Base-by-base conservation (phyloP, 75 land plant genomes). In the Sequoia sempervirens region DNA sequence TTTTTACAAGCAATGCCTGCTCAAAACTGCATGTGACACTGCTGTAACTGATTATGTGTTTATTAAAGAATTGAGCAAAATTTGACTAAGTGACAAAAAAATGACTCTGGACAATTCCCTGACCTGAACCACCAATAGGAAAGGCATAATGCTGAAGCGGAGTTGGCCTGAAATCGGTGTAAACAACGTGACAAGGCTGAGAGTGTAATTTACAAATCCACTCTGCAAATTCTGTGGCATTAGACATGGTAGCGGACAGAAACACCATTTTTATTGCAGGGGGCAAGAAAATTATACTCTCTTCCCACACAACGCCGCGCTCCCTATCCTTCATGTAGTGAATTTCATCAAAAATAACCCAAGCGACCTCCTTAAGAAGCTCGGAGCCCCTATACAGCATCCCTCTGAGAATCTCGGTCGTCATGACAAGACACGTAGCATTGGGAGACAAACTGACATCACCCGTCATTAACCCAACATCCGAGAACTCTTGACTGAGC, bases 241-340 rank as follows among this genome's bases (percentile, higher is more conserved):
- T 91, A 20, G 92, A 91, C 92, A 91, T 87, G 28, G 92, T 91
- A 1, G 92, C 92, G 3, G 92, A 91, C 3, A 91, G 85, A 66
- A 91, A 91, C 10, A 91, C 92, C 92, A 91, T 91, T 85, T 89
- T 91, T 2, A 91, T 89, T 23, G 86, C 92, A 6, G 91, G 92
- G 6, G 91, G 91, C 56, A 91, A 53, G 54, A 91, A 89, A 17
- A 91, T 89, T 37, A 91, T 91, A 82, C 89, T 91, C 85, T 91
- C 92, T 56, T 91, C 92, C 92, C 92, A 91, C 17, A 91, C 92
- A 28, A 91, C 92, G 1, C 92, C 92, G 15, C 92, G 78, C 80
- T 91, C 92, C 34, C 92, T 37, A 69, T 91, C 92, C 75, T 91
- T 87, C 92, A 91, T 91, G 73, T 91, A 91, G 75, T 91, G 92